These are phyloP conservation scores for Arabidopsis thaliana DNA, from an alignment of 345 rosid genomes.

Conservation along the genomic window DNA sequence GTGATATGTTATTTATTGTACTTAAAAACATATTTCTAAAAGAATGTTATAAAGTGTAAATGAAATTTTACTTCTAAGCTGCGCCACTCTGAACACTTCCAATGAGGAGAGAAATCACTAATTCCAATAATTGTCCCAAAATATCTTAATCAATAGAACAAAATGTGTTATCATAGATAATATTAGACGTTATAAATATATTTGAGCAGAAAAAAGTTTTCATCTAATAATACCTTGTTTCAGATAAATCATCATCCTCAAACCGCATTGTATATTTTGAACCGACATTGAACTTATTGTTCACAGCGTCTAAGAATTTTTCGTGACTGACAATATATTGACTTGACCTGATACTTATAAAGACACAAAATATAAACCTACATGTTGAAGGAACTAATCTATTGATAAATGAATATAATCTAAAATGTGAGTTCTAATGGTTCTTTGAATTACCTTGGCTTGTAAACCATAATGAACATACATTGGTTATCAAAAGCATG, in stretches of 20 bases:
- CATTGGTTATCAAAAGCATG: neutral
- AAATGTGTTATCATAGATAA: no score
- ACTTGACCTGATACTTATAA: neutral
- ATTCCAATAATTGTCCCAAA: neutral
- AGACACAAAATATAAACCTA: neutral
- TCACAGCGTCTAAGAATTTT: constrained; percentile 57
- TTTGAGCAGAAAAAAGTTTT: no score
- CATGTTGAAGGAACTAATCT: neutral
- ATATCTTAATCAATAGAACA: neutral
- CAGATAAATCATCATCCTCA: constrained; percentile 59
- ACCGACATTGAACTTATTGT: constrained; percentile 23
- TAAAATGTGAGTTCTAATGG: neutral
- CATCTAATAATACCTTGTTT: neutral
- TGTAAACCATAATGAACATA: neutral
- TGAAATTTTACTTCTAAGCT: neutral
- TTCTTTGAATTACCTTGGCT: neutral
- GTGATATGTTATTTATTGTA: neutral
- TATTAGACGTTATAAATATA: no score
- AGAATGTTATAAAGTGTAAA: neutral
- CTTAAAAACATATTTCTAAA: neutral
- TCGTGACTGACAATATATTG: constrained; percentile 42
- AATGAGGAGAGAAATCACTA: neutral
- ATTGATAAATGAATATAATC: neutral
- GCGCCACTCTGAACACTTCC: neutral
- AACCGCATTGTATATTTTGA: constrained; percentile 70